Evolutionary conservation across 2,329 filamentous ascomycete species (phyloP).

Genomic region (Xylaria arbuscula): DNA sequence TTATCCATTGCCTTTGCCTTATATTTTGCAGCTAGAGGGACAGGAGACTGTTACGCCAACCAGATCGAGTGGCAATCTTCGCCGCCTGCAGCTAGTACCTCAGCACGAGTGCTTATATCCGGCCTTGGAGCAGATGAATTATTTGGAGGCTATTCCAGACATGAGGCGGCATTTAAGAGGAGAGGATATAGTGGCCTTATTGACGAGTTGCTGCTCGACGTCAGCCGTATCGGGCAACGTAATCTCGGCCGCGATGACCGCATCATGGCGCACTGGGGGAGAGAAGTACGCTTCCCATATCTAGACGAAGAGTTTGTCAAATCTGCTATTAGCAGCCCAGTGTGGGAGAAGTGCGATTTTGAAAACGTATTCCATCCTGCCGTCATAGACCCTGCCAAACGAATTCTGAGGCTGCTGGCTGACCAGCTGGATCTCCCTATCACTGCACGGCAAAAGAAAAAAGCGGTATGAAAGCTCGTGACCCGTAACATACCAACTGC

Average conservation of each 20-base stretch:
- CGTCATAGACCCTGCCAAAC: slow-evolving; percentile 80
- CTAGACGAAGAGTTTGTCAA: slow-evolving; percentile 88
- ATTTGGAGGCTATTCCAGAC: slow-evolving; percentile 91
- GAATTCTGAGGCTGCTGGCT: slow-evolving; percentile 80
- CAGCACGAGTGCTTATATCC: slow-evolving; percentile 86
- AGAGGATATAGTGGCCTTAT: slow-evolving; percentile 77
- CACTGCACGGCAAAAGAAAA: slow-evolving; percentile 89
- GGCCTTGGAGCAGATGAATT: slow-evolving; percentile 96
- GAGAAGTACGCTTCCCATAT: slow-evolving; percentile 89
- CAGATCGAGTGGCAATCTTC: slow-evolving; percentile 43
- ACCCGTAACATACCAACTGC: slow-evolving; percentile 1
- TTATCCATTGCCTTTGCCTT: slow-evolving; percentile 91
- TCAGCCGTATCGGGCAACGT: slow-evolving; percentile 86
- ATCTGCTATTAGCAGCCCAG: slow-evolving; percentile 79
- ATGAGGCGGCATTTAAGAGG: slow-evolving; percentile 78
- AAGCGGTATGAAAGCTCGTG: slow-evolving; percentile 70
- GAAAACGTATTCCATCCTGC: slow-evolving; percentile 57
- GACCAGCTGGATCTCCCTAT: slow-evolving; percentile 75
- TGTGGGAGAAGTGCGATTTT: slow-evolving; percentile 92
- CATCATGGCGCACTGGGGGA: slow-evolving; percentile 87
- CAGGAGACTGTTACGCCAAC: slow-evolving; percentile 60
- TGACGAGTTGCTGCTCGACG: slow-evolving; percentile 86
- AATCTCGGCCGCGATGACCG: slow-evolving; percentile 95
- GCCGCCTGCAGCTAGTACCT: slow-evolving; percentile 59
- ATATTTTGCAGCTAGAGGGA: slow-evolving; percentile 91